Percentiles rank a stretch among this genome's conserved stretches.
Evolutionary conservation across 352 stramenopile genomes (phyloP).

Genomic region (Halophytophthora polymorphica): DNA sequence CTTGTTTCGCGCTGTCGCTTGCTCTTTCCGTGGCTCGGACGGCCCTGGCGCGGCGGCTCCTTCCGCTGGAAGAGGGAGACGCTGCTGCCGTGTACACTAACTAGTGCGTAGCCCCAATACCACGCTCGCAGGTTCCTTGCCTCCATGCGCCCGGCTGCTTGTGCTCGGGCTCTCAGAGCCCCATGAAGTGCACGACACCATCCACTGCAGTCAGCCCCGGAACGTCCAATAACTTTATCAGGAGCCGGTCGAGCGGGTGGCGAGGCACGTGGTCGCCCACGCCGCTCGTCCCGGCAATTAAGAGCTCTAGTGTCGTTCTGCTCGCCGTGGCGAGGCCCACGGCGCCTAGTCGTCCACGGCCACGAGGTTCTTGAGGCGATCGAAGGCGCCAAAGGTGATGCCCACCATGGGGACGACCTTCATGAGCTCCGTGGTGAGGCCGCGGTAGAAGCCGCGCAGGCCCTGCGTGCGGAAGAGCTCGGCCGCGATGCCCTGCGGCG

Average conservation of each 20-base stretch:
- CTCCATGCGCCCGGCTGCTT: constrained; percentile 8
- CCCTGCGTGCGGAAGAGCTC: constrained; percentile 73
- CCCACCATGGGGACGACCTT: constrained; percentile 97
- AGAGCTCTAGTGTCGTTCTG: constrained; percentile 26
- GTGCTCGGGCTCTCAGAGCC: not conserved
- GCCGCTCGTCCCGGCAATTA: constrained; percentile 1
- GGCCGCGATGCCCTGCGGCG: constrained; percentile 64
- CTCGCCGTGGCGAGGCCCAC: constrained; percentile 8
- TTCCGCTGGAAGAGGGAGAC: constrained; percentile 45
- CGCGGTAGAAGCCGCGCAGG: constrained; percentile 81
- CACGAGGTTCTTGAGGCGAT: constrained; percentile 91
- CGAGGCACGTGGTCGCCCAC: constrained; percentile 11
- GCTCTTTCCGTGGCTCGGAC: constrained; percentile 5
- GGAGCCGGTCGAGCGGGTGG: constrained; percentile 1
- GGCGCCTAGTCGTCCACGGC: constrained; percentile 63
- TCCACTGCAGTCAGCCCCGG: too few species aligned
- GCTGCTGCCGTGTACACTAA: constrained; percentile 35
- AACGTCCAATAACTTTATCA: constrained; percentile 15
- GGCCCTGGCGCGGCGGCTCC: constrained; percentile 25
- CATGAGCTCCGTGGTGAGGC: constrained; percentile 92
- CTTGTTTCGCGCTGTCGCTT: constrained; percentile 2
- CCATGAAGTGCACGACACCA: too few species aligned
- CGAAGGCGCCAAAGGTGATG: constrained; percentile 96
- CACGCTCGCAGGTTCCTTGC: constrained; percentile 11
- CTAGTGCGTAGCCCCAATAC: constrained; percentile 21